phyloP scores from a whole-genome alignment of 2,329 filamentous ascomycete species.

The Fusarium aywerte region DNA sequence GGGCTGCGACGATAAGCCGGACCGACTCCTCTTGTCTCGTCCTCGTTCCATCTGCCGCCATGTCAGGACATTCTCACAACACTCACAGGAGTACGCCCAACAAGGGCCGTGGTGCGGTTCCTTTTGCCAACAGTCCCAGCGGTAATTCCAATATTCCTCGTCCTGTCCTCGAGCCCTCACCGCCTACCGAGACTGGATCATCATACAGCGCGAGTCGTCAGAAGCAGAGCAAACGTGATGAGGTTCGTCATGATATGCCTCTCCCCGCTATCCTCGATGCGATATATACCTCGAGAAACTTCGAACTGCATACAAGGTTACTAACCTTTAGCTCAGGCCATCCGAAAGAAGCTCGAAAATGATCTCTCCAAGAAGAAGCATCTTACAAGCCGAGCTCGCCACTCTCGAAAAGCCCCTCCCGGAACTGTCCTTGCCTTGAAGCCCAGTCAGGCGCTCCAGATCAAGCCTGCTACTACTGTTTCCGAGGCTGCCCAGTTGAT shows the following conservation, averaged over 20 bases:
- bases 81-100: slow-evolving; percentile 78
- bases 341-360: slow-evolving; percentile 94
- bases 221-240: slow-evolving; percentile 97
- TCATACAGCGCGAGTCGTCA: slow-evolving; percentile 92
- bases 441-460: slow-evolving; percentile 94
- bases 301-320: background rate
- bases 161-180: slow-evolving; percentile 69
- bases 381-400: slow-evolving; percentile 78
- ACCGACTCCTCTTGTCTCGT: slow-evolving; percentile 35
- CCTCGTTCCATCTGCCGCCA: slow-evolving; percentile 49
- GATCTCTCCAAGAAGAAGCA: slow-evolving; percentile 98
- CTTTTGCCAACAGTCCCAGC: slow-evolving; percentile 70
- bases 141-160: slow-evolving; percentile 74
- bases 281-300: slow-evolving; percentile 31
- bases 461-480: slow-evolving; percentile 93
- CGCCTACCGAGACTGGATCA: slow-evolving; percentile 70
- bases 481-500: slow-evolving; percentile 97
- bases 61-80: slow-evolving; percentile 60
- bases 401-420: slow-evolving; percentile 91
- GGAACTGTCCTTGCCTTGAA: slow-evolving; percentile 96
- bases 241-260: slow-evolving; percentile 70
- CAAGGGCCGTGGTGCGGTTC: slow-evolving; percentile 67
- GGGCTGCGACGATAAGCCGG: slow-evolving; percentile 29
- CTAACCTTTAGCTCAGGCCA: slow-evolving; percentile 71
- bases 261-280: slow-evolving; percentile 2